Evolutionary conservation across 352 stramenopile species (phyloP).

Genomic region (Phytophthora boehmeriae): DNA sequence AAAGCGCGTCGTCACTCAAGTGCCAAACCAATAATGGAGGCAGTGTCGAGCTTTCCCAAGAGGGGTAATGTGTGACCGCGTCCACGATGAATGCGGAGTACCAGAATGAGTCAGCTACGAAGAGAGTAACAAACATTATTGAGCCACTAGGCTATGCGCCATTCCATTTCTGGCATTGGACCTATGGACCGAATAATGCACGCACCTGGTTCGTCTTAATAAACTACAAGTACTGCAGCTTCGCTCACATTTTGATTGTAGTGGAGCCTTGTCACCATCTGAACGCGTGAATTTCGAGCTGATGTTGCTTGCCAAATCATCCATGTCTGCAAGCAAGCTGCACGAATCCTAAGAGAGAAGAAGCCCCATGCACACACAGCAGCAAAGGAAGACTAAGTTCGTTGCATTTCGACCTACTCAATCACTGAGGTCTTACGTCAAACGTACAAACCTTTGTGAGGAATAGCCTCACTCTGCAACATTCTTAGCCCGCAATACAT

Average conservation of each 20-base stretch:
- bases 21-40: conserved; percentile 9
- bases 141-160: not conserved
- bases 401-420: conserved; percentile 52
- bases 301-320: not conserved
- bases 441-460: conserved; percentile 41
- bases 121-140: no score
- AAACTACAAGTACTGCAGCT: no score
- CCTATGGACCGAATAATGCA: conserved; percentile 3
- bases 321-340: conserved; percentile 7
- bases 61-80: no score
- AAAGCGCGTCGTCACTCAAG: conserved; percentile 53
- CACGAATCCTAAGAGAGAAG: conserved; percentile 14
- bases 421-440: conserved; percentile 30
- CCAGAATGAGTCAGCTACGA: no score
- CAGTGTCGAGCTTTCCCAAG: no score
- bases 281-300: not conserved
- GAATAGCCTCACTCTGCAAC: conserved; percentile 17
- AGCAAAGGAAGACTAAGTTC: conserved; percentile 40
- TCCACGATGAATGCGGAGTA: no score
- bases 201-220: conserved; percentile 10
- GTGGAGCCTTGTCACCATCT: not conserved
- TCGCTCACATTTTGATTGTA: no score
- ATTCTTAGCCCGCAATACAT: conserved; percentile 24
- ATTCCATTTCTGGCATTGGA: conserved; percentile 8
- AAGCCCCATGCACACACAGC: conserved; percentile 33